phyloP scores from a whole-genome alignment of 2,329 filamentous ascomycete species.

The Stagonosporopsis vannaccii region DNA sequence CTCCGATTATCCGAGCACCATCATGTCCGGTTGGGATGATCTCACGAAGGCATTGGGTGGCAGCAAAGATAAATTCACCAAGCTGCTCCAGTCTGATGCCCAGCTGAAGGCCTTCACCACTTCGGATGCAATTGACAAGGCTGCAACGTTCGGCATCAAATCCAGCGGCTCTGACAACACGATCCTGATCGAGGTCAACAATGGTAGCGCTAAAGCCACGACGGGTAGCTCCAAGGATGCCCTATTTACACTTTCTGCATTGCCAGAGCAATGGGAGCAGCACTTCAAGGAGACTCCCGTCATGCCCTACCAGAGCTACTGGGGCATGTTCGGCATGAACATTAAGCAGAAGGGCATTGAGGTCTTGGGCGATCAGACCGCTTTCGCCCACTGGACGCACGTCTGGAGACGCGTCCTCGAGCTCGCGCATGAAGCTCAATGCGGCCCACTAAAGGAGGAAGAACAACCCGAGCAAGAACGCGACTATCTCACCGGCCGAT shows the following conservation, averaged over 20 bases:
- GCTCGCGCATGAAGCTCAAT: slow-evolving; percentile 56
- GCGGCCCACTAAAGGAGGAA: slow-evolving; percentile 54
- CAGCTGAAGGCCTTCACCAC: slow-evolving; percentile 48
- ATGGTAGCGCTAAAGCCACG: slow-evolving; percentile 39
- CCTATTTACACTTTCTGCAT: slow-evolving; percentile 51
- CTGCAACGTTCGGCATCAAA: slow-evolving; percentile 47
- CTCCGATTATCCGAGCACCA: neutral
- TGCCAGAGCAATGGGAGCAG: slow-evolving; percentile 56
- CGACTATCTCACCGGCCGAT: slow-evolving; percentile 57
- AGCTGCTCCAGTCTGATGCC: slow-evolving; percentile 43
- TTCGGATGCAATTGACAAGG: slow-evolving; percentile 44
- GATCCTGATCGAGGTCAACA: slow-evolving; percentile 44
- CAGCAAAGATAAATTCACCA: slow-evolving; percentile 39
- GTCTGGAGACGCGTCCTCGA: slow-evolving; percentile 59
- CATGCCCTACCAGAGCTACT: slow-evolving; percentile 56
- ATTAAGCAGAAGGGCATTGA: slow-evolving; percentile 59
- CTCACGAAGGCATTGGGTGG: slow-evolving; percentile 42
- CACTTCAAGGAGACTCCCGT: slow-evolving; percentile 55
- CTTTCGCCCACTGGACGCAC: slow-evolving; percentile 56
- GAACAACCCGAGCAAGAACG: slow-evolving; percentile 46
- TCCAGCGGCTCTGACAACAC: slow-evolving; percentile 44
- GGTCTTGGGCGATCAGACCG: slow-evolving; percentile 55
- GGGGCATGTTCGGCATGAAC: slow-evolving; percentile 58
- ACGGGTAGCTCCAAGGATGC: slow-evolving; percentile 42
- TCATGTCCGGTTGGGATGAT: slow-evolving; percentile 46